These are phyloP conservation scores for Clitopilus hobsonii DNA, from an alignment of 768 basidiomycete genomes.

Conservation along the genomic window DNA sequence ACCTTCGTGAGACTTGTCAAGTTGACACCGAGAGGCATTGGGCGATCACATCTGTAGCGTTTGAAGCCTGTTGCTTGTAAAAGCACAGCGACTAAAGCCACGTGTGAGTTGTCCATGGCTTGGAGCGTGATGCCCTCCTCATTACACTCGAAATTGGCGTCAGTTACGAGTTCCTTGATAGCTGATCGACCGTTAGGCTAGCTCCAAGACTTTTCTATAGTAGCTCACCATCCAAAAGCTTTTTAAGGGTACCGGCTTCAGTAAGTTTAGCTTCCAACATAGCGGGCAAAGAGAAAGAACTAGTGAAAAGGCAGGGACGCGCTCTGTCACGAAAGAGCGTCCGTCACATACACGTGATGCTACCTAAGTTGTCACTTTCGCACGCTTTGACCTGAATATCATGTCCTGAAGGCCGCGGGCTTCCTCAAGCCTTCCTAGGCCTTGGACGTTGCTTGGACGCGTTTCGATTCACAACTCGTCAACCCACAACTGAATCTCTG, in stretches of 20 bases:
- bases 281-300: neutral
- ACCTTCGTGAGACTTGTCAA: conserved; percentile 89
- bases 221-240: conserved; percentile 81
- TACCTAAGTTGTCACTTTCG: no score
- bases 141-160: conserved; percentile 96
- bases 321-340: no score
- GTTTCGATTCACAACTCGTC: no score
- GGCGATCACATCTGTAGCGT: conserved; percentile 89
- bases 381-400: no score
- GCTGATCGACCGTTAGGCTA: conserved; percentile 41
- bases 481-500: no score
- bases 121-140: conserved; percentile 94
- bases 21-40: conserved; percentile 89
- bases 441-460: no score
- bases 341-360: no score
- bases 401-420: no score
- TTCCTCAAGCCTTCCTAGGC: no score
- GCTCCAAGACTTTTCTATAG: neutral
- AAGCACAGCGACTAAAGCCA: conserved; percentile 90
- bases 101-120: conserved; percentile 99
- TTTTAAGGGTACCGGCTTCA: conserved; percentile 87
- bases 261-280: conserved; percentile 92
- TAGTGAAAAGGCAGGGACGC: no score
- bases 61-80: conserved; percentile 78
- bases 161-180: conserved; percentile 95